These are phyloP conservation scores for Trichoderma harzianum DNA, from an alignment of 2,329 filamentous ascomycete species.

Conservation along the genomic window DNA sequence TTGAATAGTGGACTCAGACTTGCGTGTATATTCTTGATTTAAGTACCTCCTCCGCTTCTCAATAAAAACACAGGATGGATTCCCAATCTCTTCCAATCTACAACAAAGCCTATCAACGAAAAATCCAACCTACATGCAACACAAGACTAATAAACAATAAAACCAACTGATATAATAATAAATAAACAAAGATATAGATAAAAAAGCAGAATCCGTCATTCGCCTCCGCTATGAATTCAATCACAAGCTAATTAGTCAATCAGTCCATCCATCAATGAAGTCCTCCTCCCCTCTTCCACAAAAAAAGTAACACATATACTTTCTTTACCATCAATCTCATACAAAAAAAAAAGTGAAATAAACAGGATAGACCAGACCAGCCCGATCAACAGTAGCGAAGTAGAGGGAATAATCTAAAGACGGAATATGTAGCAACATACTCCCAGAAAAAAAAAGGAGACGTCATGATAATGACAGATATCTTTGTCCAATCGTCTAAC, in stretches of 20 bases:
- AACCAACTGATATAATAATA: background rate
- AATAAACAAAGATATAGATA: constrained; percentile 7
- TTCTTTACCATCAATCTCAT: constrained; percentile 3
- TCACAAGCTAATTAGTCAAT: constrained; percentile 11
- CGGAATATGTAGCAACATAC: background rate
- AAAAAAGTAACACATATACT: background rate
- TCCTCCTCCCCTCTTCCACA: background rate
- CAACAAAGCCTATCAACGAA: background rate
- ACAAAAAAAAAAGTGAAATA: background rate
- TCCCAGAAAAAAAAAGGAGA: background rate
- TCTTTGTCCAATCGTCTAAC: constrained; percentile 3
- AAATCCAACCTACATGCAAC: background rate
- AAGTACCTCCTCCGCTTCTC: background rate
- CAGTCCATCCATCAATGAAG: background rate
- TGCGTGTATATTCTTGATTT: background rate
- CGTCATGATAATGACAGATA: constrained; percentile 4
- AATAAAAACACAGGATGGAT: background rate
- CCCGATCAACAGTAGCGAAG: background rate
- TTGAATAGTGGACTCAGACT: background rate
- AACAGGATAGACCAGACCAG: background rate
- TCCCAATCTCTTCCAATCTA: background rate
- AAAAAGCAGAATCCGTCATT: constrained; percentile 27
- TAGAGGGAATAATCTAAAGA: background rate
- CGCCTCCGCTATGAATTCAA: constrained; percentile 35
- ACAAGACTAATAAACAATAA: background rate